A percentile compares a stretch with the other conserved stretches of the same genome.
Evolutionary conservation across 2,329 filamentous ascomycete genomes (phyloP).

Genomic region (Beauveria bassiana): DNA sequence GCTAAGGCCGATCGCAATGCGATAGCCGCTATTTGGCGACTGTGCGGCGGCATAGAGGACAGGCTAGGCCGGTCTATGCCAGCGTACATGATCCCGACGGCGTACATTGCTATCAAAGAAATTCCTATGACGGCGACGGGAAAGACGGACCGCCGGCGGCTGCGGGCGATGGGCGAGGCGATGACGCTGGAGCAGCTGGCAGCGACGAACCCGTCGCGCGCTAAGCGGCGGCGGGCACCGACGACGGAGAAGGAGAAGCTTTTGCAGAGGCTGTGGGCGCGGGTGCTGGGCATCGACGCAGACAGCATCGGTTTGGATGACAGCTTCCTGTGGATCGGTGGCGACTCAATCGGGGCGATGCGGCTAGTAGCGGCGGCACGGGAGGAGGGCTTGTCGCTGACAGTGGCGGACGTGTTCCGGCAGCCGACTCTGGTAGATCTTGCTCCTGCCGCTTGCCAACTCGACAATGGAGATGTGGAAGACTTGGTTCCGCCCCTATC

Average conservation of each 20-base stretch:
- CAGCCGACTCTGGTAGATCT: slow-evolving; percentile 22
- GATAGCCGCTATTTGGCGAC: background rate
- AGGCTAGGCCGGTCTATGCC: slow-evolving; percentile 8
- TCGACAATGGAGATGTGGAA: background rate
- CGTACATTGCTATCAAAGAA: slow-evolving; percentile 9
- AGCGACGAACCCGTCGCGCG: too few species aligned
- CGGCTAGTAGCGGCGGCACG: slow-evolving; percentile 31
- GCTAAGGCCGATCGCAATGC: background rate
- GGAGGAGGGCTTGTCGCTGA: slow-evolving; percentile 21
- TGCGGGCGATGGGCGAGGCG: slow-evolving; percentile 6
- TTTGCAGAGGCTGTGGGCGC: slow-evolving; percentile 28
- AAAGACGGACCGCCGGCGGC: slow-evolving; percentile 10
- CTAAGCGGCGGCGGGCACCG: background rate
- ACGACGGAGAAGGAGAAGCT: slow-evolving; percentile 3
- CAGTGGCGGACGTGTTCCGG: slow-evolving; percentile 26
- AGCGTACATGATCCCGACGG: slow-evolving; percentile 15
- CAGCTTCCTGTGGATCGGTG: slow-evolving; percentile 33
- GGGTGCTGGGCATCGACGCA: slow-evolving; percentile 30
- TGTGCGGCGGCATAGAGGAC: background rate
- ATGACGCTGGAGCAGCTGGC: slow-evolving; percentile 1
- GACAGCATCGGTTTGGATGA: slow-evolving; percentile 22
- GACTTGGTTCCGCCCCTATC: background rate
- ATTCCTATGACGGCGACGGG: background rate
- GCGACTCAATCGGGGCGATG: slow-evolving; percentile 38
- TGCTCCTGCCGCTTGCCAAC: background rate